Conservation (phyloP, 83 land plant species). For the Thuja plicata region DNA sequence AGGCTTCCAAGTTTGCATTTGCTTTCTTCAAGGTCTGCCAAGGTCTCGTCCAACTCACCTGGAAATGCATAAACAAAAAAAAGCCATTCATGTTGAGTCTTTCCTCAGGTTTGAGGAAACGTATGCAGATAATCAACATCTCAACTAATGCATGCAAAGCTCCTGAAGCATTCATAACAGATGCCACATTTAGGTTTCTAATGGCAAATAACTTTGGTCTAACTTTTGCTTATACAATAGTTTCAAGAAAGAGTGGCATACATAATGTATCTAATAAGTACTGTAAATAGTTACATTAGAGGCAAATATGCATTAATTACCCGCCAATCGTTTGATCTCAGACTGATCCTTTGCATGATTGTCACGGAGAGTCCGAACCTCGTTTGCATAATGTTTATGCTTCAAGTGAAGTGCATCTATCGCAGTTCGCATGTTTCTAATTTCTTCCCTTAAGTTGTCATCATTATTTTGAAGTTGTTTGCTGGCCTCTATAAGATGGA, state of each 20-base stretch:
- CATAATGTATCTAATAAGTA: not conserved
- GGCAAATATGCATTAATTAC: constrained; percentile 30
- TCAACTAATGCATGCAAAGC: not conserved
- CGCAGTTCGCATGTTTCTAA: constrained; percentile 42
- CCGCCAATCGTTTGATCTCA: constrained; percentile 52
- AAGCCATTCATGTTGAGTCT: not conserved
- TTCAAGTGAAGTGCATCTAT: constrained; percentile 68
- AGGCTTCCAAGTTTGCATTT: constrained; percentile 63
- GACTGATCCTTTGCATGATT: constrained; percentile 71
- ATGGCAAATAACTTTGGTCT: not conserved
- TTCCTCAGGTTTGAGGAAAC: not conserved
- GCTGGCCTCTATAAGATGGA: constrained; percentile 54
- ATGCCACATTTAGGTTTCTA: not conserved
- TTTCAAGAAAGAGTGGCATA: not conserved
- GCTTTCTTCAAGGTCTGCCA: constrained; percentile 73
- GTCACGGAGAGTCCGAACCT: constrained; percentile 50
- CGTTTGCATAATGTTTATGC: constrained; percentile 61
- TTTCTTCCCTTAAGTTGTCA: constrained; percentile 49
- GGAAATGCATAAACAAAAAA: constrained; percentile 14
- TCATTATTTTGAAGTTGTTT: constrained; percentile 53
- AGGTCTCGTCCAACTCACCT: constrained; percentile 77
- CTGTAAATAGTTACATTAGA: not conserved
- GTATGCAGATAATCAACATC: not conserved
- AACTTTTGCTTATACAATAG: not conserved
- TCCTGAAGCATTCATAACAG: not conserved